A percentile compares a stretch with the other conserved stretches of the same genome.
phyloP scores from a whole-genome alignment of 176 grass and related monocot species.

The Eleusine indica region DNA sequence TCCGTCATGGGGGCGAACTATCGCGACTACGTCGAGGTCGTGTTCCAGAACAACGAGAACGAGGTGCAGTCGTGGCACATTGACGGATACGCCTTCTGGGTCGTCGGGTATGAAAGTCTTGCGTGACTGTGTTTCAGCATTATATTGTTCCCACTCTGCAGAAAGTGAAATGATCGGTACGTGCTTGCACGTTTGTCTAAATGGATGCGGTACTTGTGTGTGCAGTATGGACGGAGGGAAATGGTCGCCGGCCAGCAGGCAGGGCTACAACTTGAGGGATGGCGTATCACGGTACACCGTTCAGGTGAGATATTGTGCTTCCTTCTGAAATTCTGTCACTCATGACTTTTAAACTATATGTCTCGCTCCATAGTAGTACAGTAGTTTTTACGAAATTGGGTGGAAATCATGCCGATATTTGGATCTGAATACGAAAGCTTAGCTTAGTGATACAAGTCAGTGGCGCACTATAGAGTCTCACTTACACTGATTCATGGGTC shows the following conservation, averaged over 20 bases:
- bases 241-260: conserved; percentile 78
- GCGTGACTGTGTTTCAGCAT: neutral
- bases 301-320: conserved; percentile 53
- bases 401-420: neutral
- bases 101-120: conserved; percentile 62
- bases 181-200: conserved; percentile 4
- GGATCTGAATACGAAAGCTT: neutral
- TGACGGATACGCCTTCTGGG: conserved; percentile 87
- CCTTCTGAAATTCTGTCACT: neutral
- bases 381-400: neutral
- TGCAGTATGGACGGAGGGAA: conserved; percentile 85
- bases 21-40: conserved; percentile 79
- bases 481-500: neutral
- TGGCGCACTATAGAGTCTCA: neutral
- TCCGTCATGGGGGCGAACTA: conserved; percentile 77
- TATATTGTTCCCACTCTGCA: neutral
- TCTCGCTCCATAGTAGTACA: neutral
- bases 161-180: neutral
- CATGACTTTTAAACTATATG: neutral
- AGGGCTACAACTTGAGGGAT: conserved; percentile 78
- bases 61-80: conserved; percentile 91
- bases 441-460: neutral
- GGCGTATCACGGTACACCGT: conserved; percentile 77
- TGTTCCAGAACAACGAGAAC: conserved; percentile 83
- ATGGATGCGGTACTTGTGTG: neutral